Conservation (phyloP, 1,139 yeast species). For the Debaryomycetaceae sp. region DNA sequence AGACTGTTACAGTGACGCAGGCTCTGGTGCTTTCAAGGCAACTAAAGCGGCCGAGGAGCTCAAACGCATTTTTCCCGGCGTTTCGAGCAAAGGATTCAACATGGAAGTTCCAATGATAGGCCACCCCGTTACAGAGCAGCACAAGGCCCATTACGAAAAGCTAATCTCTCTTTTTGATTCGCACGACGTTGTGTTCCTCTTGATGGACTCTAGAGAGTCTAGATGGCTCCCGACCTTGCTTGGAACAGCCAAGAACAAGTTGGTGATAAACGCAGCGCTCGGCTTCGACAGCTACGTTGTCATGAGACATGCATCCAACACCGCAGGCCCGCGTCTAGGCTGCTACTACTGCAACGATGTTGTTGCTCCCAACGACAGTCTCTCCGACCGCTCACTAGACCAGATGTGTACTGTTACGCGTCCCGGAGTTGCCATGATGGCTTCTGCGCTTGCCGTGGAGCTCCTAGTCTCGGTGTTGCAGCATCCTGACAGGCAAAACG, state of each 20-base stretch:
- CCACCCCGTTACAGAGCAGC: conserved; percentile 68
- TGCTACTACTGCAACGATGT: conserved; percentile 96
- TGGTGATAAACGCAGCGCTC: conserved; percentile 85
- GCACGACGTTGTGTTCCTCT: conserved; percentile 74
- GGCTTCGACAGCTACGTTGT: conserved; percentile 94
- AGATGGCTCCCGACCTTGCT: conserved; percentile 94
- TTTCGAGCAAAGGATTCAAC: conserved; percentile 55
- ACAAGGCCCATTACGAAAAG: conserved; percentile 47
- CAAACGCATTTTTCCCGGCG: conserved; percentile 73
- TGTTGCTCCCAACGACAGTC: conserved; percentile 86
- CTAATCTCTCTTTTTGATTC: conserved; percentile 52
- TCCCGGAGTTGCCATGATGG: conserved; percentile 90
- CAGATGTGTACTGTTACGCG: conserved; percentile 98
- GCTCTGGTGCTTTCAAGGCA: conserved; percentile 69
- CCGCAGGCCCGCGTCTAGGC: conserved; percentile 50
- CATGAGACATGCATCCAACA: conserved; percentile 76
- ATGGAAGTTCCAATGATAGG: conserved; percentile 96
- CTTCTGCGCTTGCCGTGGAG: conserved; percentile 86
- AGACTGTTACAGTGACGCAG: conserved; percentile 64
- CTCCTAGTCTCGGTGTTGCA: conserved; percentile 73
- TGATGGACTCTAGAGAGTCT: conserved; percentile 93
- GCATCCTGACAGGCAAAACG: conserved; percentile 50
- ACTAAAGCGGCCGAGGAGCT: conserved; percentile 70
- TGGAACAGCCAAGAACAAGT: conserved; percentile 61
- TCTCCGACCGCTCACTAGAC: conserved; percentile 81